A percentile compares a stretch with the other conserved stretches of the same genome.
These are phyloP conservation scores for Monilinia fructigena DNA, from an alignment of 2,329 filamentous ascomycete genomes.

Conservation along the genomic window DNA sequence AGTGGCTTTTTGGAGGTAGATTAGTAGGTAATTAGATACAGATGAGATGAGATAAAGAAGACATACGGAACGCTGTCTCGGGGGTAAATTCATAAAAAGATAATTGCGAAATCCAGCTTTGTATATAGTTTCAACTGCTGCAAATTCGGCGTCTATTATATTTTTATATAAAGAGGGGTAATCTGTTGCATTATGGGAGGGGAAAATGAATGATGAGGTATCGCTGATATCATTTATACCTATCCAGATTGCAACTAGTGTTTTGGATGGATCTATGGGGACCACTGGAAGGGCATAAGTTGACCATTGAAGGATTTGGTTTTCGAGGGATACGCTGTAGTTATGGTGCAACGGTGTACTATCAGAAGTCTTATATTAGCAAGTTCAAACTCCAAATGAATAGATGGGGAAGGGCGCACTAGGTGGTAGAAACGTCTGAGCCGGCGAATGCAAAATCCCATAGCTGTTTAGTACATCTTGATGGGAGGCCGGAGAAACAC, in stretches of 20 bases:
- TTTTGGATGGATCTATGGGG: conserved; percentile 39
- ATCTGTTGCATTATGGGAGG: conserved; percentile 42
- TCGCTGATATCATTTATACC: conserved; percentile 58
- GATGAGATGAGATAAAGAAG: not conserved
- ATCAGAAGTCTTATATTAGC: not conserved
- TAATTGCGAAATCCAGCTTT: conserved; percentile 47
- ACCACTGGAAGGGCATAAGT: conserved; percentile 42
- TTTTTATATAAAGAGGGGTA: conserved; percentile 48
- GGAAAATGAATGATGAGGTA: conserved; percentile 44
- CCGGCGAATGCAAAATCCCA: conserved; percentile 59
- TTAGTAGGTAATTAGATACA: not conserved
- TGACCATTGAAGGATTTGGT: conserved; percentile 51
- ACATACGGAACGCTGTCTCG: conserved; percentile 46
- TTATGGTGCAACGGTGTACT: conserved; percentile 52
- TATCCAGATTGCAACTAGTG: conserved; percentile 54
- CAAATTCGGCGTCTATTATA: conserved; percentile 45
- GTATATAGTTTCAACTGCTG: conserved; percentile 45
- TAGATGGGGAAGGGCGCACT: conserved; percentile 6
- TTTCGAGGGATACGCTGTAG: conserved; percentile 49
- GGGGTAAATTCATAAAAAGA: conserved; percentile 53
- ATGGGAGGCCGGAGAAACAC: conserved; percentile 50
- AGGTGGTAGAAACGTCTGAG: conserved; percentile 45
- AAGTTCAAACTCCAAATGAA: too few species aligned
- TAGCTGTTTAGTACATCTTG: conserved; percentile 48
- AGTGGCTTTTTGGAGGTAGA: conserved; percentile 4